A percentile compares a stretch with the other conserved stretches of the same genome.
Conservation (phyloP, 2,329 filamentous ascomycete species). For the Fusarium torreyae region DNA sequence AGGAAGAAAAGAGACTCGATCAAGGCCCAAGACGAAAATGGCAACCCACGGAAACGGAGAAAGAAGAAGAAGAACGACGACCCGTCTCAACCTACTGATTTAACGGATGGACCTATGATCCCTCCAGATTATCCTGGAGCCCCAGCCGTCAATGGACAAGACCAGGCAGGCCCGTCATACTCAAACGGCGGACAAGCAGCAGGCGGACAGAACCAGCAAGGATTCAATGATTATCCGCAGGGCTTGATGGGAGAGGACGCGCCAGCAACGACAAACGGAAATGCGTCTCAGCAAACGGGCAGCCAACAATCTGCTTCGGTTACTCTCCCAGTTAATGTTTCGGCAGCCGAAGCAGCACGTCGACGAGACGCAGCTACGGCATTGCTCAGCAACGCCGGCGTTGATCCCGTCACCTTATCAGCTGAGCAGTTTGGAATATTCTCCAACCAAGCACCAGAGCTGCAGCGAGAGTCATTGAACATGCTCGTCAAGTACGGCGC, state of each 20-base stretch:
- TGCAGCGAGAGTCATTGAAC: constrained; percentile 68
- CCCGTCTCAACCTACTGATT: constrained; percentile 32
- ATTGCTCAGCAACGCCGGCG: constrained; percentile 62
- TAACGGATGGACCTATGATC: constrained; percentile 26
- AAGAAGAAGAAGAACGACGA: constrained; percentile 51
- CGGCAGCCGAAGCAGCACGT: constrained; percentile 65
- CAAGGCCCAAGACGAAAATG: constrained; percentile 47
- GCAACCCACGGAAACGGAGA: constrained; percentile 50
- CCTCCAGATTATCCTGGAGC: constrained; percentile 32
- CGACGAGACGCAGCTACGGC: constrained; percentile 64
- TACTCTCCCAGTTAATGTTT: constrained; percentile 53
- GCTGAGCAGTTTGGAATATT: constrained; percentile 72
- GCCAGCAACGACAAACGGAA: constrained; percentile 21
- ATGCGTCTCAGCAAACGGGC: constrained; percentile 16
- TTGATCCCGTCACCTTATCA: constrained; percentile 68
- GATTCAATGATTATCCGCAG: constrained; percentile 36
- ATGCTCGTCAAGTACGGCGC: constrained; percentile 72
- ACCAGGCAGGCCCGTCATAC: constrained; percentile 20
- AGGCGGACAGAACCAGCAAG: constrained; percentile 8
- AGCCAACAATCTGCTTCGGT: constrained; percentile 33
- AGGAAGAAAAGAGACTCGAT: constrained; percentile 46
- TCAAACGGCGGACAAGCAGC: constrained; percentile 19
- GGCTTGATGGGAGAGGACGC: constrained; percentile 29
- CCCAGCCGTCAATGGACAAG: constrained; percentile 18
- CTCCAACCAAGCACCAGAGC: constrained; percentile 70